Percentiles rank a stretch among this genome's conserved stretches.
Evolutionary conservation across 2,329 filamentous ascomycete genomes (phyloP).

Genomic region (Beauveria australis): DNA sequence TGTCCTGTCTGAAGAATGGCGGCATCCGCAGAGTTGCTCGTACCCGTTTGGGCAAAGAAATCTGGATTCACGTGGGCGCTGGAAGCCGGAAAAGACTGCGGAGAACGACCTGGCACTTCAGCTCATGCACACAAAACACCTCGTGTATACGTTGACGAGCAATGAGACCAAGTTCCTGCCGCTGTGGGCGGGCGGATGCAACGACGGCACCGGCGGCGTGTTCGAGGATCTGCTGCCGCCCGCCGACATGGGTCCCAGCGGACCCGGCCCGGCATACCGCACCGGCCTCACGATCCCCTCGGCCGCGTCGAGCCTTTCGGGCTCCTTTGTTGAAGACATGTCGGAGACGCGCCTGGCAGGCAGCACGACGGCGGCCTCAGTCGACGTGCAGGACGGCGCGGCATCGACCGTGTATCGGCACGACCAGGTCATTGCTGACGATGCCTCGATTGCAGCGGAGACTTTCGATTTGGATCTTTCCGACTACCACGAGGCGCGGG

Average conservation of each 20-base stretch:
- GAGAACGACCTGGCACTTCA: background rate
- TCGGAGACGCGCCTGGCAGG: slow-evolving; percentile 25
- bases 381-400: slow-evolving; percentile 31
- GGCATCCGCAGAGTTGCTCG: too few species aligned
- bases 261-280: slow-evolving; percentile 39
- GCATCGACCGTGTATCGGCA: slow-evolving; percentile 27
- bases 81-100: background rate
- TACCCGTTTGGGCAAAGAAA: background rate
- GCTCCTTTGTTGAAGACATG: slow-evolving; percentile 29
- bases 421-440: slow-evolving; percentile 25
- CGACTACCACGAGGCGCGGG: slow-evolving; percentile 28
- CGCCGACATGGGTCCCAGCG: slow-evolving; percentile 35
- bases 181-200: slow-evolving; percentile 52
- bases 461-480: slow-evolving; percentile 24
- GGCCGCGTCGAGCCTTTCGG: slow-evolving; percentile 24
- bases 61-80: background rate
- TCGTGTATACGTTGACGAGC: slow-evolving; percentile 44
- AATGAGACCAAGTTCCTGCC: slow-evolving; percentile 56
- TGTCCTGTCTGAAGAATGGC: background rate
- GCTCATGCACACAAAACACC: slow-evolving; percentile 30
- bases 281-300: slow-evolving; percentile 34
- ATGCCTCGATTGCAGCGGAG: slow-evolving; percentile 26
- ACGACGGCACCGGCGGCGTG: slow-evolving; percentile 44
- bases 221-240: slow-evolving; percentile 34
- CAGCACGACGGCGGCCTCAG: slow-evolving; percentile 25